Evolutionary conservation across 169 alveolate genomes (phyloP).

Genomic region (Plasmodium relictum): DNA sequence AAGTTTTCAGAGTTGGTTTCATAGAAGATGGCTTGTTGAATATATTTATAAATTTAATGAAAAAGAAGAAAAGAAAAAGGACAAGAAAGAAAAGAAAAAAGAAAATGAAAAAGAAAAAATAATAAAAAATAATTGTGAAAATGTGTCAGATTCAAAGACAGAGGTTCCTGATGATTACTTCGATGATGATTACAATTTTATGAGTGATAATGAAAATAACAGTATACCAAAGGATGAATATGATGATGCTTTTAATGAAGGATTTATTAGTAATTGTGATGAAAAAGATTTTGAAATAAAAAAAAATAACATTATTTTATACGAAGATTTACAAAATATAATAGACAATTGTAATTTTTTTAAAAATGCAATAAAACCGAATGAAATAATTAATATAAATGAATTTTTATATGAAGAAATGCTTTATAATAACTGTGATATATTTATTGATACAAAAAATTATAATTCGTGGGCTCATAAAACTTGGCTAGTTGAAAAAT

Average conservation of each 20-base stretch:
- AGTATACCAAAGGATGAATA: neutral
- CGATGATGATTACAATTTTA: constrained; percentile 37
- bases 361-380: constrained; percentile 50
- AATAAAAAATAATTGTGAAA: neutral
- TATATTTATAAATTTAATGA: constrained; percentile 36
- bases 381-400: constrained; percentile 48
- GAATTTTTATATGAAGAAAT: constrained; percentile 74
- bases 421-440: constrained; percentile 54
- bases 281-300: constrained; percentile 32
- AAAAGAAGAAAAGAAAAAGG: neutral
- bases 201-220: constrained; percentile 18
- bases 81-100: neutral
- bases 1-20: constrained; percentile 77
- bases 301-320: constrained; percentile 13
- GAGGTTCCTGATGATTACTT: constrained; percentile 4
- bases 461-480: constrained; percentile 78
- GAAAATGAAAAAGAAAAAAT: neutral
- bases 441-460: constrained; percentile 73
- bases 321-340: constrained; percentile 29
- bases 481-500: constrained; percentile 72
- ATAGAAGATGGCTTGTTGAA: constrained; percentile 75
- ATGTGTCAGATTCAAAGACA: neutral
- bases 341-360: constrained; percentile 36
- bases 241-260: neutral
- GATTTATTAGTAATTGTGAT: constrained; percentile 53